These are phyloP conservation scores for Dothiorella sarmentorum DNA, from an alignment of 2,329 filamentous ascomycete genomes.

Conservation along the genomic window DNA sequence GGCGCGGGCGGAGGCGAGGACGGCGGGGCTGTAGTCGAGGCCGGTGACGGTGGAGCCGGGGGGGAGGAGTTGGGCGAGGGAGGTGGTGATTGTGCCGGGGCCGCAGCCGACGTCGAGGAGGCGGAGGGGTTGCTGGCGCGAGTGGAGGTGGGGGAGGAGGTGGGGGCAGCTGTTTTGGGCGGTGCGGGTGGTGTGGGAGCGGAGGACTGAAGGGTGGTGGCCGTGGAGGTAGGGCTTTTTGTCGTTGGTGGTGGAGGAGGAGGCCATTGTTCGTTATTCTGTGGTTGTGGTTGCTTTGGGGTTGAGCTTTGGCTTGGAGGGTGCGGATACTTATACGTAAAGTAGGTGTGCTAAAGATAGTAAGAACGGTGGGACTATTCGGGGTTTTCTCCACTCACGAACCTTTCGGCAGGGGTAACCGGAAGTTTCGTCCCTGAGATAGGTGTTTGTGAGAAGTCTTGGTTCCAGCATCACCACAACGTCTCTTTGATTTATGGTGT, in stretches of 20 bases:
- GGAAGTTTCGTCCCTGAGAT: no score
- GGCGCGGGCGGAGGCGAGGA: slow-evolving; percentile 40
- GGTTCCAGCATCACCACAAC: no score
- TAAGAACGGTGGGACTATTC: background rate
- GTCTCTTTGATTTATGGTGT: no score
- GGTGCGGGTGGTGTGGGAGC: slow-evolving; percentile 45
- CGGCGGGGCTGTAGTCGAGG: slow-evolving; percentile 44
- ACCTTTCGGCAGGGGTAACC: no score
- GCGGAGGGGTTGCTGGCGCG: slow-evolving; percentile 31
- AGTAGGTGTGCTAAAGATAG: background rate
- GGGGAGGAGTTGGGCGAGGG: slow-evolving; percentile 42
- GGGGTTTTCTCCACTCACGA: no score
- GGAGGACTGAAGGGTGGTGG: slow-evolving; percentile 36
- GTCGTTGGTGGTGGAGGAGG: background rate
- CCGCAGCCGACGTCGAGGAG: slow-evolving; percentile 49
- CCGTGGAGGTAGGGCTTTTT: slow-evolving; percentile 38
- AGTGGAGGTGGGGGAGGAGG: slow-evolving; percentile 32
- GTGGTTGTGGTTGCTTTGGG: background rate
- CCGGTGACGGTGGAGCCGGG: slow-evolving; percentile 45
- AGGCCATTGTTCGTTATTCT: background rate
- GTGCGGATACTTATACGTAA: no score
- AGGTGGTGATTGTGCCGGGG: slow-evolving; percentile 48
- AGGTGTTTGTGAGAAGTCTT: no score
- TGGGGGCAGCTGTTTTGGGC: slow-evolving; percentile 44
- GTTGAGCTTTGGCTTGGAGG: no score